Evolutionary conservation across 495 filamentous ascomycete species (phyloP), one percentile per base, ranked within the genome.

Genomic region (Eremomyces bilateralis): DNA sequence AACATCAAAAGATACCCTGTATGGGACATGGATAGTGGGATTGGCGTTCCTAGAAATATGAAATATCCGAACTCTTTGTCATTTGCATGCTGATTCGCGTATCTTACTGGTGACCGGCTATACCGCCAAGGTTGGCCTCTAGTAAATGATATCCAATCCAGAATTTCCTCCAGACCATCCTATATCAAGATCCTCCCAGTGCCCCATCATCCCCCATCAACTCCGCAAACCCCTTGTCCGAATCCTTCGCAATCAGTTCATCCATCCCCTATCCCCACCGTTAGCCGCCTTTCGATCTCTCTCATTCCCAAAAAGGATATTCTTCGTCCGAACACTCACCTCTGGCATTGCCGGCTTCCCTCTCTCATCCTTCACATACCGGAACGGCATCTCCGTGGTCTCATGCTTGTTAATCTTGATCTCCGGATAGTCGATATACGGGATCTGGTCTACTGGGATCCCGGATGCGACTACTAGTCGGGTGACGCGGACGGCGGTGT

Each of bases 331-430:
- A n/a, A 21, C 29, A 17, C 68, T 52, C 58, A 88, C 85, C 57
- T 75, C 61, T 20, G 88, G 88, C 84, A 97, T 93, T 21, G 91
- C 67, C 4, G 80, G 80, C 44, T 75, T 59, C 16, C 76, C 82
- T 37, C 80, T 60, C 4, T 63, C 53, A 31, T 62, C 73, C 47
- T 66, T 76, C 16, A 97, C 81, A 51, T 97, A 97, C 34, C 85
- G 78, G 54, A 95, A 97, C 0, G 88, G 88, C 88, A 97, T 97
- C 51, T 90, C 64, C 1, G 80, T 90, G 45, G 77, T 80, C 52
- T 97, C 88, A 50, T 92, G 71, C 49, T 85, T 74, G 55, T 76
- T 82, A 51, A 95, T 72, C 40, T 69, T 67, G 44, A 97, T 61
- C 47, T 95, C 85, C 0, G 88, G 88, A 49, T 78, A 69, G 46